Percentiles rank a stretch among this genome's conserved stretches.
Evolutionary conservation across 2,329 filamentous ascomycete genomes (phyloP).

Genomic region (Pyrenochaeta sp.): DNA sequence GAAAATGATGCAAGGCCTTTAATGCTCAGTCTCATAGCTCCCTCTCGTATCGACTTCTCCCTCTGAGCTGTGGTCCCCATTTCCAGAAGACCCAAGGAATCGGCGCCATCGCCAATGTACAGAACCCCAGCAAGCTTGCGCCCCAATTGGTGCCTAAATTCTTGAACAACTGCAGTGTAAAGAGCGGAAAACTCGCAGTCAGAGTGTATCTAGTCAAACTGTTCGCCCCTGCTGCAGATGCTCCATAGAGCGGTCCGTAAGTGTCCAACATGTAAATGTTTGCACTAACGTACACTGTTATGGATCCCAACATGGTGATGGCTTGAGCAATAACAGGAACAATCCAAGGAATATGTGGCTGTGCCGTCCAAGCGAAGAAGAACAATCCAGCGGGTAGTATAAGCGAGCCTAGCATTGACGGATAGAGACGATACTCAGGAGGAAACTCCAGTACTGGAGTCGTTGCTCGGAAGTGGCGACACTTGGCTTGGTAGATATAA

Average conservation of each 20-base stretch:
- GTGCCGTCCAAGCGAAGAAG: constrained; percentile 52
- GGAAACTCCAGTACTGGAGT: constrained; percentile 6
- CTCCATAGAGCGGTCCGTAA: constrained; percentile 54
- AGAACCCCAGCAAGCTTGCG: constrained; percentile 40
- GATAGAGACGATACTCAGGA: constrained; percentile 46
- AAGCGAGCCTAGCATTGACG: constrained; percentile 47
- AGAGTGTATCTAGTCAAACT: constrained; percentile 64
- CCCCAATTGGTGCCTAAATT: constrained; percentile 44
- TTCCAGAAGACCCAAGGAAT: constrained; percentile 41
- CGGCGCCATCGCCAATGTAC: constrained; percentile 46
- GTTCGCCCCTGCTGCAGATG: constrained; percentile 66
- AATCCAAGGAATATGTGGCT: constrained; percentile 50
- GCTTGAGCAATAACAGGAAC: constrained; percentile 45
- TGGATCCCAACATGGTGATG: constrained; percentile 35
- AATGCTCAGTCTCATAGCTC: background rate
- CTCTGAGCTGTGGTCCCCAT: background rate
- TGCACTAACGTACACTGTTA: constrained; percentile 43
- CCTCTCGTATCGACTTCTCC: background rate
- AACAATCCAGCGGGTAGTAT: constrained; percentile 47
- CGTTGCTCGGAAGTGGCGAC: constrained; percentile 4
- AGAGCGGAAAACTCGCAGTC: constrained; percentile 66
- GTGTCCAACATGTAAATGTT: constrained; percentile 63
- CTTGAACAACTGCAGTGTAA: constrained; percentile 58
- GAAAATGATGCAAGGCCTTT: too few relatives aligned
- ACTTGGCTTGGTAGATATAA: constrained; percentile 1